Base-by-base conservation (phyloP, 768 basidiomycete species). In the Tylopilus vinaceipallidus region DNA sequence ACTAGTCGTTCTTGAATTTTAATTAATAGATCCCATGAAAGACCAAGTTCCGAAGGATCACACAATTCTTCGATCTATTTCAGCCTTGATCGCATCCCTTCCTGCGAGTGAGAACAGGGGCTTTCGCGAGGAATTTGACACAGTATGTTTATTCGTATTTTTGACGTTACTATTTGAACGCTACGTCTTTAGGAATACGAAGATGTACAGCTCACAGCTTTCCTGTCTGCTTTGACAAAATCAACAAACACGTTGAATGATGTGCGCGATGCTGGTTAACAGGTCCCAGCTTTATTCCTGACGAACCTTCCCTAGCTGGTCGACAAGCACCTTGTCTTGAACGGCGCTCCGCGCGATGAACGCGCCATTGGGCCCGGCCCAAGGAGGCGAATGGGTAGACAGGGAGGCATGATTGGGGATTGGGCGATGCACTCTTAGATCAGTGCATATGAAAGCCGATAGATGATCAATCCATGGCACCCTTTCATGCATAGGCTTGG, bases 151-250 rank as follows among this genome's bases (percentile, higher is more conserved):
- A 44, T n/a, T n/a, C n/a, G n/a, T n/a, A n/a, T n/a, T n/a, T 40
- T 39, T 54, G 41, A 29, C 43, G n/a, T n/a, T n/a, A 27, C 20
- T 20, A 8, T 42, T 49, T 33, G 27, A 44, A n/a, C n/a, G n/a
- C 24, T 29, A 30, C 29, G 5, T 36, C 23, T 43, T 29, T 58
- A 97, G 93, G 95, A 99, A 80, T 92, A 95, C 68, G 88, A 88
- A 61, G 95, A 99, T 64, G 93, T 95, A 14, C 92, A 97, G 53
- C 73, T 99, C 24, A 97, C 93, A 2, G 85, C 88, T 9, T 91
- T 91, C 69, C 75, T 99, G 12, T 85, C 92, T 1, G 82, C 84
- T 13, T 69, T 99, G 50, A 98, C 95, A 7, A 95, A 94, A 69
- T 88, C 90, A 26, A 78, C 95, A 14, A 86, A 86, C 56, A 81